These are phyloP conservation scores for Trichoderma semiorbis DNA, from an alignment of 2,329 filamentous ascomycete genomes.

Conservation along the genomic window DNA sequence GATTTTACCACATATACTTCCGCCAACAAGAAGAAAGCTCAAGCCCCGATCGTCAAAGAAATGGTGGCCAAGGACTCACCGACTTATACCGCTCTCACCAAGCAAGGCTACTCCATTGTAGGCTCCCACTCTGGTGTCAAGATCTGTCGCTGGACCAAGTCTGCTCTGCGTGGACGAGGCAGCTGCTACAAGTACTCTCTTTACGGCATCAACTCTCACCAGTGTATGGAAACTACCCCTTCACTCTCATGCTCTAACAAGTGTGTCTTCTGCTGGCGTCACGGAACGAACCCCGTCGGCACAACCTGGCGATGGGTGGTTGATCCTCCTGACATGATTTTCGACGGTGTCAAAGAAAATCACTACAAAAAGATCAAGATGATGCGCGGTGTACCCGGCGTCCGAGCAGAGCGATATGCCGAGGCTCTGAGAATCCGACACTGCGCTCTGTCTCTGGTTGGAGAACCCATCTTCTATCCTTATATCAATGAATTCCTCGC, in stretches of 20 bases:
- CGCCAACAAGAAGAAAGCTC: constrained; percentile 42
- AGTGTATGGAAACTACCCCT: constrained; percentile 97
- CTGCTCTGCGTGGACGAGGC: constrained; percentile 84
- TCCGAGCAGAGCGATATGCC: constrained; percentile 84
- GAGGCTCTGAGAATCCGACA: constrained; percentile 93
- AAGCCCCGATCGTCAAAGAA: constrained; percentile 62
- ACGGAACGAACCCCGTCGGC: constrained; percentile 94
- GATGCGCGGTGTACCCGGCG: constrained; percentile 89
- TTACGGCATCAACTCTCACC: constrained; percentile 93
- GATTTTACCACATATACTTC: constrained; percentile 79
- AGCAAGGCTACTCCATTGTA: constrained; percentile 94
- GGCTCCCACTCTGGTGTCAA: constrained; percentile 95
- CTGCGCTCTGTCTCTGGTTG: constrained; percentile 87
- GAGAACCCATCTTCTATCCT: constrained; percentile 98
- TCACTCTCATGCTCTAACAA: constrained; percentile 97
- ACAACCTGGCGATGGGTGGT: constrained; percentile 97
- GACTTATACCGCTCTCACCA: constrained; percentile 83
- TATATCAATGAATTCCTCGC: constrained; percentile 89
- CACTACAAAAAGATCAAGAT: constrained; percentile 99
- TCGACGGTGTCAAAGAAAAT: constrained; percentile 81
- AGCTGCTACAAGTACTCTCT: constrained; percentile 98
- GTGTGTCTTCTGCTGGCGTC: constrained; percentile 98
- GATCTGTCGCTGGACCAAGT: constrained; percentile 98
- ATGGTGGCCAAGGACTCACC: constrained; percentile 94
- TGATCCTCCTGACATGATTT: constrained; percentile 85